Evolutionary conservation across 2,329 filamentous ascomycete genomes (phyloP).

Genomic region (Colletotrichum musicola): DNA sequence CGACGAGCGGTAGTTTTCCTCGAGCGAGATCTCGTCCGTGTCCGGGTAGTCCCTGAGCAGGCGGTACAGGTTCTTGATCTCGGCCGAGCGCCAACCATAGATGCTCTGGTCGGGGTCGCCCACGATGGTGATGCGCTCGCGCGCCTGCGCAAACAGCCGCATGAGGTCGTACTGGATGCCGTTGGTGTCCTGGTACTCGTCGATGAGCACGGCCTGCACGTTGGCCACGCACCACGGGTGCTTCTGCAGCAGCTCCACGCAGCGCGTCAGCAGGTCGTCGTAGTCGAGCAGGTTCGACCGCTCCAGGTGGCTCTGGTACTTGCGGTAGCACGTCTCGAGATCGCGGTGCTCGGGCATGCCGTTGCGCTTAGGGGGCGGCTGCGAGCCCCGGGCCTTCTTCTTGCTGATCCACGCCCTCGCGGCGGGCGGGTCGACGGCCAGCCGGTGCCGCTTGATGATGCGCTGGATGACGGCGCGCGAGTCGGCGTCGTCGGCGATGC

Average conservation of each 20-base stretch:
- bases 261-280: slow-evolving; percentile 89
- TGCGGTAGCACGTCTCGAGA: slow-evolving; percentile 75
- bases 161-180: slow-evolving; percentile 95
- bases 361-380: slow-evolving; percentile 45
- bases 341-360: slow-evolving; percentile 61
- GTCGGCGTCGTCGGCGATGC: slow-evolving; percentile 89
- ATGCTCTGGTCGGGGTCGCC: slow-evolving; percentile 98
- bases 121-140: slow-evolving; percentile 88
- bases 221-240: slow-evolving; percentile 88
- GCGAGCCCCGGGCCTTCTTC: slow-evolving; percentile 69
- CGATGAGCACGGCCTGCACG: slow-evolving; percentile 90
- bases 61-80: slow-evolving; percentile 87
- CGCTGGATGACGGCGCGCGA: slow-evolving; percentile 83
- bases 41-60: slow-evolving; percentile 82
- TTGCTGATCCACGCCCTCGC: slow-evolving; percentile 84
- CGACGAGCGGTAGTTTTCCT: slow-evolving; percentile 95
- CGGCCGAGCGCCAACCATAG: slow-evolving; percentile 94
- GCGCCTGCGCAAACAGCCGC: slow-evolving; percentile 82
- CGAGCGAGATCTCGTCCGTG: slow-evolving; percentile 85
- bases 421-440: slow-evolving; percentile 75
- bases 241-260: slow-evolving; percentile 80
- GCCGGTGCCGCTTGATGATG: slow-evolving; percentile 80
- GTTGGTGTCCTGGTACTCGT: slow-evolving; percentile 98
- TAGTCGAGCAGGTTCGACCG: slow-evolving; percentile 90
- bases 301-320: slow-evolving; percentile 82